These are phyloP conservation scores for Vigna angularis DNA, from an alignment of 306 rosid species.

Conservation along the genomic window DNA sequence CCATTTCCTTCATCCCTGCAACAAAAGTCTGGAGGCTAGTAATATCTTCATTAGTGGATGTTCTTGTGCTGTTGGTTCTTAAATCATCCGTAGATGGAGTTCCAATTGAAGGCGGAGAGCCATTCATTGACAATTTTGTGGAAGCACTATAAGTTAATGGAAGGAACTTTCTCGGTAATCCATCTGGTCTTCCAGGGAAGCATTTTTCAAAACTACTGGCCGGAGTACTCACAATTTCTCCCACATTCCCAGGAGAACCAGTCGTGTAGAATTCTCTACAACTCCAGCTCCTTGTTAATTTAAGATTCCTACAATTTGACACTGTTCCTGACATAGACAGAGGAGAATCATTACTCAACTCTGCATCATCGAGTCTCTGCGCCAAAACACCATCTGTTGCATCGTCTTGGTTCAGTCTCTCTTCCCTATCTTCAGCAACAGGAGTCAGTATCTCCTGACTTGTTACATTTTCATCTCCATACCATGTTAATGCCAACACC, in stretches of 20 bases:
- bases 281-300: slow-evolving; percentile 81
- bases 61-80: slow-evolving; percentile 47
- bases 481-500: slow-evolving; percentile 38
- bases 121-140: slow-evolving; percentile 52
- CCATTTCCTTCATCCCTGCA: slow-evolving; percentile 83
- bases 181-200: slow-evolving; percentile 85
- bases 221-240: slow-evolving; percentile 61
- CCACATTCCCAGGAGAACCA: slow-evolving; percentile 55
- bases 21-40: slow-evolving; percentile 83
- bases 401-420: slow-evolving; percentile 49
- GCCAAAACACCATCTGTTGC: slow-evolving; percentile 48
- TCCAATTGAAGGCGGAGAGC: slow-evolving; percentile 77
- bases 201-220: slow-evolving; percentile 58
- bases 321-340: slow-evolving; percentile 41
- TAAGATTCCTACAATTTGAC: slow-evolving; percentile 52
- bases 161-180: slow-evolving; percentile 58
- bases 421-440: slow-evolving; percentile 54
- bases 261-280: slow-evolving; percentile 62
- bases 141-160: slow-evolving; percentile 53
- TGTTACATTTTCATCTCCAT: slow-evolving; percentile 39
- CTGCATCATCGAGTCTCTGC: slow-evolving; percentile 51
- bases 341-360: slow-evolving; percentile 49
- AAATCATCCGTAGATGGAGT: slow-evolving; percentile 65
- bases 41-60: slow-evolving; percentile 64
- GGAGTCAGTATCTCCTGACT: slow-evolving; percentile 53